Evolutionary conservation across 768 basidiomycete species (phyloP), one percentile per base, ranked within the genome.

Genomic region (Naganishia antarctica): DNA sequence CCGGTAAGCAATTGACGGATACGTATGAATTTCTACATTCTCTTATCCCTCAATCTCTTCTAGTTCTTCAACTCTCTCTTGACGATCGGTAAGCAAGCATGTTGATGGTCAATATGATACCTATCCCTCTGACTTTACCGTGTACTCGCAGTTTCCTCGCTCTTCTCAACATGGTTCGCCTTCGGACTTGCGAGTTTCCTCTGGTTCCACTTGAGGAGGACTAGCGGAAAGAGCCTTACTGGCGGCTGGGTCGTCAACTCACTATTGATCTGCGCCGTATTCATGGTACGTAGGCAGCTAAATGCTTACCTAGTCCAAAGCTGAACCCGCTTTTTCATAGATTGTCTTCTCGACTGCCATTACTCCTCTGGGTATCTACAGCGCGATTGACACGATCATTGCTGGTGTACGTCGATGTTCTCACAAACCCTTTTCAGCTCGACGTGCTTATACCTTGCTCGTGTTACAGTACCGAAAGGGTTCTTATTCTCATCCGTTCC

Each of bases 31-130:
- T 11, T 2, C 41, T 0, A 3, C 21, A 40, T 7, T 2, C 4
- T 25, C 21, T 16, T 4, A 13, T 32, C 15, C 23, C 26, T 25
- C 11, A 31, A 12, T 12, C 15, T 21, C 8, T 15, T 44, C 9
- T 21, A 65, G 65, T 71, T 71, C 66, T 71, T 71, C 70, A 71
- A 71, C 59, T 67, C 69, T 44, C 67, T 71, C 23, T 57, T 71
- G 28, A 69, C 70, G 31, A 71, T 71, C 58, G 53, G 53, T 57
- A 41, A 57, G 53, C 21, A 49, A 25, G 25, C 13, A 21, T 3
- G 4, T 50, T 40, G 37, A 8, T 40, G 37, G 16, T 40, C 37
- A 40, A 40, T 40, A 7, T 8, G 37, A 16, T 16, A 40, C 7
- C 37, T 16, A 8, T 3, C 18, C 21, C 28, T 31, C 8, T 31